Evolutionary conservation across 192 early-diverging fungal species (phyloP).

Genomic region (Coemansia sp.): DNA sequence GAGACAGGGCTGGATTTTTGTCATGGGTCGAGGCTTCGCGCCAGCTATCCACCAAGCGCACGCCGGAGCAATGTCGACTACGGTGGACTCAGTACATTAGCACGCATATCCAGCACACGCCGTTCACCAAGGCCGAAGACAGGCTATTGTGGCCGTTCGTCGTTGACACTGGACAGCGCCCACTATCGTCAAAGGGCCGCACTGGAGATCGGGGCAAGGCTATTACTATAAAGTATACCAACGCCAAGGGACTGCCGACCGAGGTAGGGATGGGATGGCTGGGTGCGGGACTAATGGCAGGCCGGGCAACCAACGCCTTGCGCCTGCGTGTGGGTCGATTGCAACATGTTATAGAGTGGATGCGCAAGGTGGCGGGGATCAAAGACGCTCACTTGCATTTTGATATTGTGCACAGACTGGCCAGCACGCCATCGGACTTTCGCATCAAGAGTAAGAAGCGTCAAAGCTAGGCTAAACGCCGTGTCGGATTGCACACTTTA

Average conservation of each 20-base stretch:
- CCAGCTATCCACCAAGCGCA: slow-evolving; percentile 14
- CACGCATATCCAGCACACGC: slow-evolving; percentile 28
- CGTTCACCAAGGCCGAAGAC: slow-evolving; percentile 30
- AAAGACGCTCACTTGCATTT: slow-evolving; percentile 19
- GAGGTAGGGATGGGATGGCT: slow-evolving; percentile 30
- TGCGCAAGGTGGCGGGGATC: slow-evolving; percentile 15
- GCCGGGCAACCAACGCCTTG: slow-evolving; percentile 11
- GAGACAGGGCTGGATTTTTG: slow-evolving; percentile 6
- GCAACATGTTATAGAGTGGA: slow-evolving; percentile 20
- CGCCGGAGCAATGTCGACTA: slow-evolving; percentile 11
- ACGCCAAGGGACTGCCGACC: not conserved
- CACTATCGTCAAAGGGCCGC: not conserved
- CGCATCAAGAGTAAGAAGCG: slow-evolving; percentile 2
- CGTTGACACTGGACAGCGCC: not conserved
- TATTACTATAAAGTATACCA: slow-evolving; percentile 13
- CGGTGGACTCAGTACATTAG: slow-evolving; percentile 27
- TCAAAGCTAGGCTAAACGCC: not conserved
- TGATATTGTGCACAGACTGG: slow-evolving; percentile 31
- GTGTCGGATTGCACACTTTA: not conserved
- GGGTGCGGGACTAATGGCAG: slow-evolving; percentile 9
- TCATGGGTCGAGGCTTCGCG: slow-evolving; percentile 25
- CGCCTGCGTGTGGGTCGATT: slow-evolving; percentile 17
- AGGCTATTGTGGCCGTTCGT: slow-evolving; percentile 32
- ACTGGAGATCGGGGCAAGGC: not conserved
- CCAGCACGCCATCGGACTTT: slow-evolving; percentile 32